phyloP scores from a whole-genome alignment of 192 early-diverging fungal genomes.

The Linnemannia elongata region DNA sequence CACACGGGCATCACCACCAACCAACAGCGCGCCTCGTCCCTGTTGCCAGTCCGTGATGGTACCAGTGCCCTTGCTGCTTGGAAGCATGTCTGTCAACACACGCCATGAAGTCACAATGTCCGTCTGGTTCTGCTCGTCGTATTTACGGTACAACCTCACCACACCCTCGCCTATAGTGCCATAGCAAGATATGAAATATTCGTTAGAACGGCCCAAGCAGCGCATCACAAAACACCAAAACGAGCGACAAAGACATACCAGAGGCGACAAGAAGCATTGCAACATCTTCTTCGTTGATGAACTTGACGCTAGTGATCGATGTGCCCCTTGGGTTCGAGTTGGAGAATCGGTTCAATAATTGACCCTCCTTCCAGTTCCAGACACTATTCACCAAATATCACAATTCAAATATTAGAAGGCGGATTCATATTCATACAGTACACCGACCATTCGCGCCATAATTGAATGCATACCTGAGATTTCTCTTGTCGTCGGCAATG shows the following conservation, averaged over 20 bases:
- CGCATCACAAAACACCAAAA: neutral
- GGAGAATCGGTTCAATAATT: conserved; percentile 72
- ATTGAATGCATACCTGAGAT: conserved; percentile 65
- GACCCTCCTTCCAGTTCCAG: conserved; percentile 79
- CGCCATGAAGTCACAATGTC: conserved; percentile 83
- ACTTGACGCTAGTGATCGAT: conserved; percentile 80
- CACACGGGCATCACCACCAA: conserved; percentile 74
- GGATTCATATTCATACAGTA: neutral
- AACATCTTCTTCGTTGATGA: conserved; percentile 93
- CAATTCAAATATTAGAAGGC: neutral
- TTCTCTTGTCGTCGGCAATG: conserved; percentile 78
- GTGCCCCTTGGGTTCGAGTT: conserved; percentile 79
- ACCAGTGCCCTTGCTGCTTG: conserved; percentile 69
- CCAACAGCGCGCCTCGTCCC: conserved; percentile 70
- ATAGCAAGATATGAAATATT: neutral
- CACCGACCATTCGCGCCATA: neutral
- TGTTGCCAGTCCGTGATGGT: conserved; percentile 88
- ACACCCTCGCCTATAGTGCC: conserved; percentile 77
- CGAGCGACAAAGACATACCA: conserved; percentile 58
- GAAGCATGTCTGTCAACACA: conserved; percentile 76
- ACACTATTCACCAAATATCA: conserved; percentile 62
- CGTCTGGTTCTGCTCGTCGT: conserved; percentile 68
- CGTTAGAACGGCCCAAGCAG: neutral
- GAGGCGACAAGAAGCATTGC: conserved; percentile 88
- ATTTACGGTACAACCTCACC: conserved; percentile 81